These are phyloP conservation scores for Colletotrichum abscissum DNA, from an alignment of 2,329 filamentous ascomycete species.

Conservation along the genomic window DNA sequence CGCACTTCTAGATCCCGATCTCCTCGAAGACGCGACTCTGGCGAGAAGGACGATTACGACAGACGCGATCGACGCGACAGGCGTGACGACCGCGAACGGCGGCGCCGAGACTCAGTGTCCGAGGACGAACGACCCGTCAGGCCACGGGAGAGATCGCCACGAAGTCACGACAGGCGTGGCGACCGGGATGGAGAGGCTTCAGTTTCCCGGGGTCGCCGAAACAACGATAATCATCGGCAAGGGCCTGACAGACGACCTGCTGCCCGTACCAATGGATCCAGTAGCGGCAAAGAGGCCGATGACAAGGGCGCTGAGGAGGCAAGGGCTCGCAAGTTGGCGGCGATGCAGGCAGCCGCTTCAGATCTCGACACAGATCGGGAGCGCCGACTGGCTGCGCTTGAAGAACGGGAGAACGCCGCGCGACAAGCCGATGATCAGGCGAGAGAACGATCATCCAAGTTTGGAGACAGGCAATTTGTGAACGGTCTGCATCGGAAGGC, in stretches of 20 bases:
- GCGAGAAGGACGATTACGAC: conserved; percentile 7
- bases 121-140: conserved; percentile 45
- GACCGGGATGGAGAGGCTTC: conserved; percentile 38
- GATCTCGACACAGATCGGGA: conserved; percentile 78
- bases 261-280: conserved; percentile 32
- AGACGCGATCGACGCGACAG: conserved; percentile 31
- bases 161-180: conserved; percentile 36
- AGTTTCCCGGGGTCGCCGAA: conserved; percentile 35
- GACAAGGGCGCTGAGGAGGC: conserved; percentile 61
- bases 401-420: conserved; percentile 71
- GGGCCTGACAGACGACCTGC: conserved; percentile 38
- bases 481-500: conserved; percentile 71
- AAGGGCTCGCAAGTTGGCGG: conserved; percentile 74
- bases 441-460: conserved; percentile 68
- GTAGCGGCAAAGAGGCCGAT: conserved; percentile 36
- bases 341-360: conserved; percentile 78
- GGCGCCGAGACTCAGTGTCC: conserved; percentile 41
- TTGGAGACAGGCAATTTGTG: conserved; percentile 73
- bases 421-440: conserved; percentile 75
- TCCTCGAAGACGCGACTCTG: conserved; percentile 30
- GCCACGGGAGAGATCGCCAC: conserved; percentile 38
- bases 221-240: conserved; percentile 35
- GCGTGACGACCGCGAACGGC: conserved; percentile 45
- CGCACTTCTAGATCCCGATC: conserved; percentile 24
- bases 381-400: conserved; percentile 74